These are phyloP conservation scores for Caryopteris hybrid DNA, from an alignment of 305 asterid species.

Conservation along the genomic window DNA sequence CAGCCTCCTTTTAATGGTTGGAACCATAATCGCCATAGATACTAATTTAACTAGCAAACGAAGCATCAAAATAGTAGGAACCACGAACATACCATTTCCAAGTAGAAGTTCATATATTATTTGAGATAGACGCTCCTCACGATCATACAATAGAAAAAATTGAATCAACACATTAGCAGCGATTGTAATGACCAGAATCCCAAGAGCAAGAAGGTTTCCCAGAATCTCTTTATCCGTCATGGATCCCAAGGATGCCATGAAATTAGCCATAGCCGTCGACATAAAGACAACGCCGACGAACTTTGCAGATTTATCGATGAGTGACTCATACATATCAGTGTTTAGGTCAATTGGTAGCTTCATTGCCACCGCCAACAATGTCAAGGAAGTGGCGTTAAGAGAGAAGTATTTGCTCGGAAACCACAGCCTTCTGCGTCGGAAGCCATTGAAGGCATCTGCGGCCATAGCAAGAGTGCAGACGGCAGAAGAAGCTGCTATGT, in stretches of 20 bases:
- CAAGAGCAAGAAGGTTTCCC: background rate
- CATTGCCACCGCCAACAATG: background rate
- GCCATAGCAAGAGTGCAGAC: background rate
- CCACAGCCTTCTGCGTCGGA: background rate
- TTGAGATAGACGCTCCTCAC: no score
- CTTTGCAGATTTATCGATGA: background rate
- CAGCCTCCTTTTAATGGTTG: background rate
- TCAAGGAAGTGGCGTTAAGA: background rate
- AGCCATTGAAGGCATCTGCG: background rate
- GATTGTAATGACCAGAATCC: background rate
- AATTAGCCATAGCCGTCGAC: background rate
- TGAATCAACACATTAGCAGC: constrained; percentile 1
- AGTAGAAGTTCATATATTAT: no score
- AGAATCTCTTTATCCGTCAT: constrained; percentile 6
- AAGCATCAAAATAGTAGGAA: background rate
- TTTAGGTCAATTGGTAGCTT: background rate
- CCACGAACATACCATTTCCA: background rate
- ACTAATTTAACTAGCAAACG: background rate
- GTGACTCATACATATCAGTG: background rate
- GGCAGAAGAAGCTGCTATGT: no score
- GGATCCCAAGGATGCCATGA: background rate
- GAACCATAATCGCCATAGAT: background rate
- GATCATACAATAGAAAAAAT: no score
- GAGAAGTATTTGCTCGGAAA: background rate
- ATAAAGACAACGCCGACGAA: background rate